Conservation (phyloP, 495 filamentous ascomycete genomes). For the Penicillium macrosclerotiorum region DNA sequence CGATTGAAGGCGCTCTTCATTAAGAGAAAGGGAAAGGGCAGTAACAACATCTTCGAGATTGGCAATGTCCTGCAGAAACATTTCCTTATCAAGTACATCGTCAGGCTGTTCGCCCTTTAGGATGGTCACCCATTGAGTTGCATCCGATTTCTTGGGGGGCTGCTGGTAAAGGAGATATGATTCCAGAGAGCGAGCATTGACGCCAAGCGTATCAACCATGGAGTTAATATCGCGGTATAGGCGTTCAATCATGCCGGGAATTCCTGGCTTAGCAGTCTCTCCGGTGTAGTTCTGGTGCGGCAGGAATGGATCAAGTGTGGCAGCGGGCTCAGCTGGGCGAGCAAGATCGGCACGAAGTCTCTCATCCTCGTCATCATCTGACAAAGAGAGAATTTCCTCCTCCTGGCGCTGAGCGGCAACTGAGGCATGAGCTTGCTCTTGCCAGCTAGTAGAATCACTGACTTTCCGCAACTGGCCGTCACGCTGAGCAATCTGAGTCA, state of each 20-base stretch:
- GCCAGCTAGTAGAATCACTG: constrained; percentile 25
- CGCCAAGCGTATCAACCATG: constrained; percentile 89
- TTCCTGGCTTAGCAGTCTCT: constrained; percentile 53
- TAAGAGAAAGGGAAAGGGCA: constrained; percentile 55
- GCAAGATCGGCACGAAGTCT: constrained; percentile 56
- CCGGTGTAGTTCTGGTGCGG: constrained; percentile 67
- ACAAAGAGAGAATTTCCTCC: constrained; percentile 42
- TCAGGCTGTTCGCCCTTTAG: constrained; percentile 41
- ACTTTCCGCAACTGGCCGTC: constrained; percentile 26
- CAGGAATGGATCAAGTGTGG: constrained; percentile 60
- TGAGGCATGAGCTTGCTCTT: constrained; percentile 30
- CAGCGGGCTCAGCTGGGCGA: constrained; percentile 49
- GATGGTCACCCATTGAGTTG: constrained; percentile 28
- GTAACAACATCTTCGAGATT: constrained; percentile 58
- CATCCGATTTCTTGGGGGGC: constrained; percentile 56
- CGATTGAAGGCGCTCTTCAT: constrained; percentile 61
- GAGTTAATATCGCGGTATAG: constrained; percentile 92
- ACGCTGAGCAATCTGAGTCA: constrained; percentile 36
- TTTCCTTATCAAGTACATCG: constrained; percentile 55
- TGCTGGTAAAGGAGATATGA: constrained; percentile 64
- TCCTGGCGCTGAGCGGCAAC: constrained; percentile 33
- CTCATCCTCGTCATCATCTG: constrained; percentile 64
- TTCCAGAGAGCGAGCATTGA: constrained; percentile 76
- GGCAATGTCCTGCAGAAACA: constrained; percentile 68
- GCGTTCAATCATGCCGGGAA: constrained; percentile 77